Evolutionary conservation across 306 rosid genomes (phyloP).

Genomic region (Gastrolobium villosum): DNA sequence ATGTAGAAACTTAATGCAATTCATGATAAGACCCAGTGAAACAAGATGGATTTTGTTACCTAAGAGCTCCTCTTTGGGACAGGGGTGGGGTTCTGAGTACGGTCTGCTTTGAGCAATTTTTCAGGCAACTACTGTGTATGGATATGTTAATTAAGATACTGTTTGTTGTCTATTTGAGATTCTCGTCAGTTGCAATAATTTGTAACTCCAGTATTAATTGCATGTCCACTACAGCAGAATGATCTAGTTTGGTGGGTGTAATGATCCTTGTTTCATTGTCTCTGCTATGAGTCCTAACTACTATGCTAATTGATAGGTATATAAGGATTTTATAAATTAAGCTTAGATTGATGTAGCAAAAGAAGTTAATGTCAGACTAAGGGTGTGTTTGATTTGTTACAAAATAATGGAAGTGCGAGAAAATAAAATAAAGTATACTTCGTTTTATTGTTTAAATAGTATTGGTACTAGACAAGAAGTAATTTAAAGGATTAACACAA

Average conservation of each 20-base stretch:
- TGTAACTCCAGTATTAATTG: not conserved
- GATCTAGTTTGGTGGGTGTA: slow-evolving; percentile 12
- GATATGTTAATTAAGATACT: slow-evolving; percentile 11
- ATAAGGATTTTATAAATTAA: not conserved
- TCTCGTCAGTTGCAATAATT: slow-evolving; percentile 18
- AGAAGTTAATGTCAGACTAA: not conserved
- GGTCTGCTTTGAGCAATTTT: slow-evolving; percentile 22
- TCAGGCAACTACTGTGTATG: slow-evolving; percentile 30
- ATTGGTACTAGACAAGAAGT: too few species aligned
- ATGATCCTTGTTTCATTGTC: not conserved
- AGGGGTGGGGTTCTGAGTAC: not conserved
- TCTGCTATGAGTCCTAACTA: not conserved
- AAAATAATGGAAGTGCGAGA: too few species aligned
- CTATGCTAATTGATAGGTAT: not conserved
- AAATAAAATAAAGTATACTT: too few species aligned
- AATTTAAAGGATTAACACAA: too few species aligned
- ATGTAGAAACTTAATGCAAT: slow-evolving; percentile 37
- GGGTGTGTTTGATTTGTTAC: not conserved
- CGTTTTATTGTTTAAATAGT: too few species aligned
- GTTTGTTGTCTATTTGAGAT: slow-evolving; percentile 28
- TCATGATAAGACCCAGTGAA: slow-evolving; percentile 21
- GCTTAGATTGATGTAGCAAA: not conserved
- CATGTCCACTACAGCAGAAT: not conserved
- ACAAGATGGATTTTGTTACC: slow-evolving; percentile 24
- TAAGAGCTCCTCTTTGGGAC: not conserved